These are phyloP conservation scores for Wickerhamomyces sydowiorum DNA, from an alignment of 805 yeast genomes.

Conservation along the genomic window DNA sequence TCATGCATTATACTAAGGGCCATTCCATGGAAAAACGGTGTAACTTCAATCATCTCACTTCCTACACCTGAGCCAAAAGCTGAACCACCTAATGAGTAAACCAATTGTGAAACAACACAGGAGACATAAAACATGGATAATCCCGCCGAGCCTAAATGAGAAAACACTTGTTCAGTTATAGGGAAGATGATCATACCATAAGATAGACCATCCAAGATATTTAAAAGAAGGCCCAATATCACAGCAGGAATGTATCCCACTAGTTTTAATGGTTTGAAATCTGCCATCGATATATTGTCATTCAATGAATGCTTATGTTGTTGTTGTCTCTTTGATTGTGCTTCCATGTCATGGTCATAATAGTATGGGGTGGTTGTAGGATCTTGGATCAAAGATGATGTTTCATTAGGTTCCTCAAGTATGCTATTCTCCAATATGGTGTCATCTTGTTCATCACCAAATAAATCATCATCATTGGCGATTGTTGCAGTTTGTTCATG, in stretches of 20 bases:
- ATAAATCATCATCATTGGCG: constrained; percentile 49
- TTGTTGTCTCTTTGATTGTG: constrained; percentile 1
- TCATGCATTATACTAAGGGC: constrained; percentile 61
- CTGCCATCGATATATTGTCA: neutral
- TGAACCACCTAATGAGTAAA: constrained; percentile 86
- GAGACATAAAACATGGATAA: constrained; percentile 91
- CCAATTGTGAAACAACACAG: constrained; percentile 83
- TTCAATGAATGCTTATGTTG: neutral
- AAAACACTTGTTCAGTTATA: constrained; percentile 70
- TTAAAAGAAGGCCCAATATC: constrained; percentile 74
- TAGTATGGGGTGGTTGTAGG: neutral
- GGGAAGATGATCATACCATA: constrained; percentile 99
- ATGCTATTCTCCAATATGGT: constrained; percentile 22
- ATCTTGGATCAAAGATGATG: neutral
- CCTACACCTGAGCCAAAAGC: constrained; percentile 90
- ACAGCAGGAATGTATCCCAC: constrained; percentile 60
- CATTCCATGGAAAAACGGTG: constrained; percentile 96
- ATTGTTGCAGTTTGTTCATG: constrained; percentile 54
- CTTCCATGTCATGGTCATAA: constrained; percentile 5
- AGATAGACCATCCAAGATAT: constrained; percentile 87
- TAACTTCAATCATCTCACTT: constrained; percentile 98
- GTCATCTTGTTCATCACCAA: constrained; percentile 33
- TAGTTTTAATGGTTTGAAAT: constrained; percentile 3
- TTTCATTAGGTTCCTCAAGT: constrained; percentile 5
- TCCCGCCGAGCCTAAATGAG: constrained; percentile 81